Evolutionary conservation across 2,329 filamentous ascomycete genomes (phyloP), one percentile per base, ranked within the genome.

Genomic region (Nemania bipapillata): DNA sequence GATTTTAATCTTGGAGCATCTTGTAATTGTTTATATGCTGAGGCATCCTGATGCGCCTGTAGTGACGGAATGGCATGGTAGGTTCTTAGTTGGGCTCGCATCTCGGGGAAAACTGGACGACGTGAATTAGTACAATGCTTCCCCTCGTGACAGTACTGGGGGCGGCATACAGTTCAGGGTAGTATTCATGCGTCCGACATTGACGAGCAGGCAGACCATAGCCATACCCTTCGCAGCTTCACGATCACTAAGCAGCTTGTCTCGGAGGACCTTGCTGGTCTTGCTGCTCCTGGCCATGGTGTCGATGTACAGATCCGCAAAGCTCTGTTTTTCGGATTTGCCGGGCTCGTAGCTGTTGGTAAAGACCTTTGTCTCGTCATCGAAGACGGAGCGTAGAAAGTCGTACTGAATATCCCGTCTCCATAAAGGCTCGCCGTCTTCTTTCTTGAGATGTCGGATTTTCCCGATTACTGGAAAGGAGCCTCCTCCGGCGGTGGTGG

Each of bases 271-370:
- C 83, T 98, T 98, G 86, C 96, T 98, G 30, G 95, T 98, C 85
- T 99, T 99, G 86, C 93, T 97, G 83, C 96, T 99, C 80, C 94
- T 89, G 2, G 96, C 94, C 95, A 99, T 98, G 69, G 96, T 95
- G 81, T 98, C 96, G 76, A 99, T 95, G 82, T 99, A 99, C 69
- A 99, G 89, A 80, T 98, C 94, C 69, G 96, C 94, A 79, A 99
- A 99, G 73, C 88, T 92, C 76, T 92, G 90, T 76, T 91, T 90
- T 65, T 87, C 87, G 20, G 85, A 70, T 63, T 50, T 77, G 56
- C 83, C 80, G 2, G 84, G 79, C 74, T 97, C 94, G 80, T 95
- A 97, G 79, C 92, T 92, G 79, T 97, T 97, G 77, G 81, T 97
- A 80, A 99, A 99, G 77, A 94, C 94, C 71, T 83, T 83, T 60